phyloP scores from a whole-genome alignment of 2,329 filamentous ascomycete genomes.

The Cercospora sp. region DNA sequence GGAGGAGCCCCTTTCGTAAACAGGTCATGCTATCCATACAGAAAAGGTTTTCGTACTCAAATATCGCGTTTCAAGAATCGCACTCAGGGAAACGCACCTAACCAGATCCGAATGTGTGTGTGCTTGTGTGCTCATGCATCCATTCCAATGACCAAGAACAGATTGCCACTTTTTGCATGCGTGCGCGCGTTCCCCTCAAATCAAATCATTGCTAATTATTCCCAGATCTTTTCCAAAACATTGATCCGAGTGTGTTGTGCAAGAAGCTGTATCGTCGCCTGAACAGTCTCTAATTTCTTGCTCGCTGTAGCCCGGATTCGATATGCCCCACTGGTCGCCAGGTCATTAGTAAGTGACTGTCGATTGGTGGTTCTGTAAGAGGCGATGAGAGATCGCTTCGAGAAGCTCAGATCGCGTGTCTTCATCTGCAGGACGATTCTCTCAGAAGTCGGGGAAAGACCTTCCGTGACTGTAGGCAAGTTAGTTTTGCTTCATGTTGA shows the following conservation, averaged over 20 bases:
- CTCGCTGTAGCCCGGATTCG: slow-evolving; percentile 7
- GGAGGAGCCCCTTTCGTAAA: not conserved
- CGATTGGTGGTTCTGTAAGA: slow-evolving; percentile 10
- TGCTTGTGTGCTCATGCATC: not conserved
- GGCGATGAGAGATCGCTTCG: slow-evolving; percentile 4
- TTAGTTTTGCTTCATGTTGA: slow-evolving; percentile 17
- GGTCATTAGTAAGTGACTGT: not conserved
- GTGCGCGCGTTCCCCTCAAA: not conserved
- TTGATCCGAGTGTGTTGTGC: not conserved
- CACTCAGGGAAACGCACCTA: not conserved
- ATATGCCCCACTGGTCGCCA: slow-evolving; percentile 8
- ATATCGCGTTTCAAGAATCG: not conserved
- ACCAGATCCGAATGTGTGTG: not conserved
- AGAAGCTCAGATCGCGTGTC: not conserved
- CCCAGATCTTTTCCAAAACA: not conserved
- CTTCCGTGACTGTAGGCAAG: slow-evolving; percentile 63
- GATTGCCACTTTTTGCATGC: slow-evolving; percentile 3
- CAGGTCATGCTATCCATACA: slow-evolving; percentile 13
- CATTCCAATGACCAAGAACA: not conserved
- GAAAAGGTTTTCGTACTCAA: not conserved
- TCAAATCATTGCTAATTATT: slow-evolving; percentile 9
- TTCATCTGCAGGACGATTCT: not conserved
- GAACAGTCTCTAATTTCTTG: slow-evolving; percentile 1
- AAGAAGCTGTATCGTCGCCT: slow-evolving; percentile 12
- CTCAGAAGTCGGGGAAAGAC: slow-evolving; percentile 72